Conservation (phyloP, 768 basidiomycete species). For the Auricularia heimuer region DNA sequence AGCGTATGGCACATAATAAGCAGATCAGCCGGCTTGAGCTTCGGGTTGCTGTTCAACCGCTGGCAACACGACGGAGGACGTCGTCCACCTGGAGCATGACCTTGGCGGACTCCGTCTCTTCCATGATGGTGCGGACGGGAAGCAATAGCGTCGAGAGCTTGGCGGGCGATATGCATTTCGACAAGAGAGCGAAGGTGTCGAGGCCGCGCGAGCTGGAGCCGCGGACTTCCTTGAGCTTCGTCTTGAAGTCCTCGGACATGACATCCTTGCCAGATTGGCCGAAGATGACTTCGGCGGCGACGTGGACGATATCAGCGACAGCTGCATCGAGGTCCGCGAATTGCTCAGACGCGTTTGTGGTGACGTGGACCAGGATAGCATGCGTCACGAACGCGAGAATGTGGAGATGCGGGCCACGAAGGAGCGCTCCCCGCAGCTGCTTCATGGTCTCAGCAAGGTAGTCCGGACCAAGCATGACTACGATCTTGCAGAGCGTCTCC, state of each 20-base stretch:
- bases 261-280: slow-evolving; percentile 89
- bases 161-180: slow-evolving; percentile 65
- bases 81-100: slow-evolving; percentile 82
- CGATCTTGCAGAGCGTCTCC: slow-evolving; percentile 75
- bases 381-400: slow-evolving; percentile 81
- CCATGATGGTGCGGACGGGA: slow-evolving; percentile 77
- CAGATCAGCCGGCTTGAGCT: slow-evolving; percentile 58
- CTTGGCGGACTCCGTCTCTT: slow-evolving; percentile 72
- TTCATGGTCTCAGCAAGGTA: slow-evolving; percentile 66
- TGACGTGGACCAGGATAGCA: slow-evolving; percentile 71
- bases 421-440: slow-evolving; percentile 75
- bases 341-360: slow-evolving; percentile 39
- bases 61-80: slow-evolving; percentile 69
- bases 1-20: slow-evolving; percentile 81
- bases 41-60: slow-evolving; percentile 72
- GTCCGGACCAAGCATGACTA: slow-evolving; percentile 55
- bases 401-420: slow-evolving; percentile 90
- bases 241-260: slow-evolving; percentile 82
- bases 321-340: slow-evolving; percentile 66
- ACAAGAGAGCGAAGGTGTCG: slow-evolving; percentile 75
- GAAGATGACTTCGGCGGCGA: slow-evolving; percentile 86
- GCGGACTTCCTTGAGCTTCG: slow-evolving; percentile 86
- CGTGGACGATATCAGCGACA: slow-evolving; percentile 66
- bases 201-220: slow-evolving; percentile 74
- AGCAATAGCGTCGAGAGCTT: slow-evolving; percentile 67